Conservation (phyloP, 2,329 filamentous ascomycete genomes). For the Talaromyces piceae region DNA sequence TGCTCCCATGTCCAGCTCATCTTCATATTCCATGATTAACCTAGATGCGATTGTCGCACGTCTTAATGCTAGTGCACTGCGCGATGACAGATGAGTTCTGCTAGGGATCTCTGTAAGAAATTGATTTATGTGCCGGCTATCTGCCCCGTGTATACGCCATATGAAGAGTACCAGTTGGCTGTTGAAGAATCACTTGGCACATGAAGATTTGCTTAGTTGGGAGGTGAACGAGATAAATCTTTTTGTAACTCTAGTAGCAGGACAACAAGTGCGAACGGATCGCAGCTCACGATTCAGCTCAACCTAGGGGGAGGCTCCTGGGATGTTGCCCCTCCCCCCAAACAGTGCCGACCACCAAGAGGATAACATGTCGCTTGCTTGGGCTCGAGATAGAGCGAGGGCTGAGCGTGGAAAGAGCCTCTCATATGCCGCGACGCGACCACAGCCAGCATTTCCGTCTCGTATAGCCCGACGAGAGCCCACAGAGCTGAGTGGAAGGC, state of each 20-base stretch:
- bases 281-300: neutral
- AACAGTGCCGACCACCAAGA: no score
- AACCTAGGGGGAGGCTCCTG: no score
- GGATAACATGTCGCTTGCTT: no score
- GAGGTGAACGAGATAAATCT: neutral
- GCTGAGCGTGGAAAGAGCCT: neutral
- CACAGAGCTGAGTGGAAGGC: neutral
- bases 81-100: neutral
- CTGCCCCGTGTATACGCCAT: neutral
- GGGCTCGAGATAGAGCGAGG: neutral
- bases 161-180: neutral
- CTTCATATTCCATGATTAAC: constrained; percentile 22
- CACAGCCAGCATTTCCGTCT: neutral
- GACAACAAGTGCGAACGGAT: neutral
- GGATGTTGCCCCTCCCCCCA: no score
- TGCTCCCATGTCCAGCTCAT: constrained; percentile 22
- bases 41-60: neutral
- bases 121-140: neutral
- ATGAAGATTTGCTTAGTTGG: neutral
- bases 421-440: neutral
- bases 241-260: neutral
- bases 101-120: neutral
- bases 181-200: neutral
- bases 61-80: neutral
- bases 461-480: neutral